phyloP scores from a whole-genome alignment of 2,329 filamentous ascomycete genomes.

The Fusarium verticillioides region DNA sequence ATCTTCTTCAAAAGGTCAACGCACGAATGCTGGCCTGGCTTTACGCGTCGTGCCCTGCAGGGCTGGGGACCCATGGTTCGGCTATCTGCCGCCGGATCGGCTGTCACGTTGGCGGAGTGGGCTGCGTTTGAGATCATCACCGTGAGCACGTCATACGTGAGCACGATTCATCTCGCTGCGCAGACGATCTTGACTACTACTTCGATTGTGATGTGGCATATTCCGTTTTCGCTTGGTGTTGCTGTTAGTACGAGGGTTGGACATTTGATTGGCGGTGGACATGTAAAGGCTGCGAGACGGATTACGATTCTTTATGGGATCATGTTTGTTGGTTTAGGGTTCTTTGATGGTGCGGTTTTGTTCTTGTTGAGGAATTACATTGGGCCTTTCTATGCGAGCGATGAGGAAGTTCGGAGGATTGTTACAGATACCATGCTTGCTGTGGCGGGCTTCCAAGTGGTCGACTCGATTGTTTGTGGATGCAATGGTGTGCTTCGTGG shows the following conservation, averaged over 20 bases:
- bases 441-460: constrained; percentile 14
- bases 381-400: constrained; percentile 18
- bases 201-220: constrained; percentile 55
- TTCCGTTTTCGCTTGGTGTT: constrained; percentile 56
- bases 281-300: constrained; percentile 7
- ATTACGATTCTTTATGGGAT: constrained; percentile 18
- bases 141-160: constrained; percentile 57
- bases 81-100: constrained; percentile 53
- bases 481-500: constrained; percentile 30
- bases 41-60: constrained; percentile 49
- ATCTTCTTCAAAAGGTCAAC: constrained; percentile 52
- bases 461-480: constrained; percentile 22
- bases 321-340: constrained; percentile 11
- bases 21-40: constrained; percentile 52
- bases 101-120: constrained; percentile 57
- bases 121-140: constrained; percentile 57
- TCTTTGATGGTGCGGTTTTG: constrained; percentile 15
- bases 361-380: constrained; percentile 12
- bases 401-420: constrained; percentile 4
- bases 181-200: constrained; percentile 56
- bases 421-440: constrained; percentile 14
- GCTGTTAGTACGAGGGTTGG: constrained; percentile 40
- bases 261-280: constrained; percentile 22
- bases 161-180: constrained; percentile 55
- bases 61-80: constrained; percentile 56